Evolutionary conservation across 805 yeast genomes (phyloP), one percentile per base, ranked within the genome.

Genomic region (Debaryomyces tyrocola): DNA sequence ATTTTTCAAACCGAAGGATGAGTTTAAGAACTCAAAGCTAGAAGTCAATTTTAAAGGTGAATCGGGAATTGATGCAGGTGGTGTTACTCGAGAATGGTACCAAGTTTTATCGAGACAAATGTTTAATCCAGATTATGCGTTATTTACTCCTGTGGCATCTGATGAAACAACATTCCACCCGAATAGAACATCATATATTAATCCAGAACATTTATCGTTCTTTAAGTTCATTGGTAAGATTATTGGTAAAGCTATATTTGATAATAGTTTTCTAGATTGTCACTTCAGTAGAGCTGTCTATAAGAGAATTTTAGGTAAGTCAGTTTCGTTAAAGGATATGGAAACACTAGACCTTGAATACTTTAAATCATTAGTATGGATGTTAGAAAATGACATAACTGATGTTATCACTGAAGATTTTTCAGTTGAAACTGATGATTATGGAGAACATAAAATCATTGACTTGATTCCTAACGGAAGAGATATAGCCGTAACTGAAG

Each of bases 1-100:
- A 35, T 88, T 89, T 60, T 89, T 85, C 74, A 88, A 90, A 56
- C 70, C 87, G 0, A 80, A 82, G 28, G 87, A 83, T 8, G 92
- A 86, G 46, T 81, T 90, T 59, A 80, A 83, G 54, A 75, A 81
- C 41, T 78, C 91, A 2, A 85, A 84, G 53, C 69, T 94, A 54
- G 91, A 86, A 42, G 82, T 94, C 36, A 78, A 78, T n/a, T 94
- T 94, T 70, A 83, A 83, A 51, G 96, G 96, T 1, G 99, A 94
- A 65, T 86, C 86, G 45, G 99, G 98, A 55, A 88, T 94, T 41
- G 99, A 94, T 74, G 99, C 96, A 3, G 99, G 99, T 55, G 99
- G 99, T 35, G 84, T 94, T 12, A 88, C 97, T 0, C 77, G 99
- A 59, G 99, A 94, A 64, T 94, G 99, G 99, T 91, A 85, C 59